Evolutionary conservation across 306 rosid genomes (phyloP).

Genomic region (Lablab purpureus): DNA sequence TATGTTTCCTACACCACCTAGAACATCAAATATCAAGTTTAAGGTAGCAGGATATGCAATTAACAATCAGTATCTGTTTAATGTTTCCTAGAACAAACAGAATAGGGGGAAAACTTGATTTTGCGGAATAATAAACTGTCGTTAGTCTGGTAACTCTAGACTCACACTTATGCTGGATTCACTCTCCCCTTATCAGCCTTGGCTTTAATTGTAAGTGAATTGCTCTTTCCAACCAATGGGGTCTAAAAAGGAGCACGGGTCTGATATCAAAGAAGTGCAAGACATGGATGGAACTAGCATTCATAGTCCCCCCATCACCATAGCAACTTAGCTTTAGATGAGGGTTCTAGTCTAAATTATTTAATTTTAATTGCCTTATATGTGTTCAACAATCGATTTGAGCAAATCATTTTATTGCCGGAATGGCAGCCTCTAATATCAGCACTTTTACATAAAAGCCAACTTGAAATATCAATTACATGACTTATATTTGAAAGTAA

Average conservation of each 20-base stretch:
- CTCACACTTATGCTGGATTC: neutral
- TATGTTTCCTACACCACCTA: neutral
- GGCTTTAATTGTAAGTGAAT: neutral
- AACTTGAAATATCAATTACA: slow-evolving; percentile 15
- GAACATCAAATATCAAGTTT: neutral
- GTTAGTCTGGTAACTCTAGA: neutral
- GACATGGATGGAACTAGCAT: neutral
- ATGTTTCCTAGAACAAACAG: neutral
- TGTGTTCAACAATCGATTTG: neutral
- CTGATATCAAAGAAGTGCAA: neutral
- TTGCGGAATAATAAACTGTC: neutral
- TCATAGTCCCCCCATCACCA: neutral
- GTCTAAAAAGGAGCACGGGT: neutral
- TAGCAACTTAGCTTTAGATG: too few species aligned
- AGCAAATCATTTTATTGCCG: neutral
- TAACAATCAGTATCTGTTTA: too few species aligned
- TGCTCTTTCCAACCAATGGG: neutral
- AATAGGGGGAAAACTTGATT: neutral
- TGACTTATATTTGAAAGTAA: neutral
- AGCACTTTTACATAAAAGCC: neutral
- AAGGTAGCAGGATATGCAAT: neutral
- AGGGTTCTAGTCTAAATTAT: neutral
- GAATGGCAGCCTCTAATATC: neutral
- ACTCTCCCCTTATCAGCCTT: neutral
- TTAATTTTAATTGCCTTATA: neutral